Conservation (phyloP, 148 eudicot genomes). For the Drosera capensis region DNA sequence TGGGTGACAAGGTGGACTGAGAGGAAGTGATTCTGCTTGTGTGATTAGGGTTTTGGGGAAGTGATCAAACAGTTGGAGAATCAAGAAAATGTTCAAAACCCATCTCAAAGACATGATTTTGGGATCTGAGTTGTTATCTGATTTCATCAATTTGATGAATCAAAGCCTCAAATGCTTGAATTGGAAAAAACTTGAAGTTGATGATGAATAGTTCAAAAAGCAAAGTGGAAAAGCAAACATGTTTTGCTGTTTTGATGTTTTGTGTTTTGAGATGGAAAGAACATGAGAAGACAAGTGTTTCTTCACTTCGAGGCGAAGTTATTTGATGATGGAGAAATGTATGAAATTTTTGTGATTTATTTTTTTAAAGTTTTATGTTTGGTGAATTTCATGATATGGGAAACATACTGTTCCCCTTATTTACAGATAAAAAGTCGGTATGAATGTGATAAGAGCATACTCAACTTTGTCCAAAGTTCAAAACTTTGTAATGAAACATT, state of each 20-base stretch:
- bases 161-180: background rate
- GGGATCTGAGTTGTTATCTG: background rate
- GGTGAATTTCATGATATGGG: too few relatives aligned
- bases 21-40: conserved; percentile 3
- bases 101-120: conserved; percentile 35
- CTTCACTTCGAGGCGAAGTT: conserved; percentile 16
- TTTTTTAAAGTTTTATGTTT: too few relatives aligned
- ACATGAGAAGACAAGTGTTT: conserved; percentile 7
- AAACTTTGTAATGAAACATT: too few relatives aligned
- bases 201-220: background rate
- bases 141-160: background rate
- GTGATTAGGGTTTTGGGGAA: conserved; percentile 6
- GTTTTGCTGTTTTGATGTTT: background rate
- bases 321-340: too few relatives aligned
- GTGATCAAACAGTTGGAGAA: conserved; percentile 15
- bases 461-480: too few relatives aligned
- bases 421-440: too few relatives aligned
- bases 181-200: background rate
- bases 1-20: conserved; percentile 21
- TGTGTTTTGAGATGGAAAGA: too few relatives aligned
- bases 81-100: conserved; percentile 26
- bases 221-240: background rate
- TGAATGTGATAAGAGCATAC: too few relatives aligned
- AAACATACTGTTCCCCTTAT: too few relatives aligned
- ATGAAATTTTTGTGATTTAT: background rate